A percentile compares a stretch with the other conserved stretches of the same genome.
Evolutionary conservation across 176 grass and related monocot species (phyloP).

Genomic region (Phragmites australis): DNA sequence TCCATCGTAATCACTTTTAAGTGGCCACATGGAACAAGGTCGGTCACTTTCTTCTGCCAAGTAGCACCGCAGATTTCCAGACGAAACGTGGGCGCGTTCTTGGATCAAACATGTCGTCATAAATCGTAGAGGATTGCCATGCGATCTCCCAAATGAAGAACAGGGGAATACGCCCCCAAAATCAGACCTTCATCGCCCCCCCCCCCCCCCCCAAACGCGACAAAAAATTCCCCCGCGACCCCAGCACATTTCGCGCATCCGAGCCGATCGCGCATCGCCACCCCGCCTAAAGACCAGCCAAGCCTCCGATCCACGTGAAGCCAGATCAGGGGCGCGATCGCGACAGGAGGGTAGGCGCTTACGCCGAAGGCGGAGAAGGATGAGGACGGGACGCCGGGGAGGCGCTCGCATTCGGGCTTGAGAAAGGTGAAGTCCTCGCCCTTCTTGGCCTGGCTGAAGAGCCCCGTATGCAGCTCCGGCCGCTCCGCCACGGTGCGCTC

Average conservation of each 20-base stretch:
- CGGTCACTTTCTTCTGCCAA: not conserved
- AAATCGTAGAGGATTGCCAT: not conserved
- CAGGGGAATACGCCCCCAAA: not conserved
- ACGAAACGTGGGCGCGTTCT: not conserved
- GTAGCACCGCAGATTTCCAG: not conserved
- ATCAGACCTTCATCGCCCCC: not conserved
- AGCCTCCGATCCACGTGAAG: slow-evolving; percentile 14
- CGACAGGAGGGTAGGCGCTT: not conserved
- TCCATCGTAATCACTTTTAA: not conserved
- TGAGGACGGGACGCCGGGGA: slow-evolving; percentile 53
- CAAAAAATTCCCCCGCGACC: slow-evolving; percentile 24
- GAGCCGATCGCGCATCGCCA: slow-evolving; percentile 47
- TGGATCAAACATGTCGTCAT: not conserved
- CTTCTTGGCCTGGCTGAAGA: slow-evolving; percentile 82
- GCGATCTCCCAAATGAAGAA: not conserved
- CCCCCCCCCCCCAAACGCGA: no score
- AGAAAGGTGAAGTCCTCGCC: slow-evolving; percentile 88
- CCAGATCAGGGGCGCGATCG: not conserved
- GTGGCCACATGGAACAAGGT: not conserved
- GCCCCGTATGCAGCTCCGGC: slow-evolving; percentile 42
- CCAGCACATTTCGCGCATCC: not conserved
- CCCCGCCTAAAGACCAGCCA: slow-evolving; percentile 27
- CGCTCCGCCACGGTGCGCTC: slow-evolving; percentile 47
- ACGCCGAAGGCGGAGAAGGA: slow-evolving; percentile 70
- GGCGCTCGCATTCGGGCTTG: slow-evolving; percentile 69